Evolutionary conservation across 2,329 filamentous ascomycete species (phyloP).

Genomic region (Epichloe hybrida): DNA sequence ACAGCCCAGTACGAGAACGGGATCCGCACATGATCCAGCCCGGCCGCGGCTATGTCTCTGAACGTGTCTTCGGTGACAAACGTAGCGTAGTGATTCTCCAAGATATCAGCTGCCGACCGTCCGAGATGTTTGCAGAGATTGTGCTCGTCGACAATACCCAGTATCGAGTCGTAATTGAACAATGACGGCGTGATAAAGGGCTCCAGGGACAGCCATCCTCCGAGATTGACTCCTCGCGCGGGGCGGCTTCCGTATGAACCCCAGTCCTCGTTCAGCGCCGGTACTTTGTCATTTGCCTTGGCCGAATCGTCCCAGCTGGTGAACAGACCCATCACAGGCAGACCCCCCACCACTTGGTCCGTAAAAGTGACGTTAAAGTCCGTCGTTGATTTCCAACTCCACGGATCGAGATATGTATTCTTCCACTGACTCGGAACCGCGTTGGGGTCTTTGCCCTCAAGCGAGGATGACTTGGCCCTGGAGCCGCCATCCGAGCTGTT

Average conservation of each 20-base stretch:
- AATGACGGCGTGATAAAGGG: slow-evolving; percentile 92
- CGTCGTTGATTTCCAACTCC: slow-evolving; percentile 76
- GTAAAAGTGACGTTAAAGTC: slow-evolving; percentile 96
- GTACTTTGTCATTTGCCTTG: slow-evolving; percentile 65
- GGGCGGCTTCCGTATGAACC: slow-evolving; percentile 63
- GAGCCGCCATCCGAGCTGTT: slow-evolving; percentile 30
- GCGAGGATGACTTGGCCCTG: slow-evolving; percentile 17
- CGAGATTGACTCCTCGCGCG: slow-evolving; percentile 81
- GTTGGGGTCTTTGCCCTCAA: slow-evolving; percentile 38
- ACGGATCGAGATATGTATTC: slow-evolving; percentile 74
- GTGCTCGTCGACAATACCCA: slow-evolving; percentile 76
- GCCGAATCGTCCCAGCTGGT: slow-evolving; percentile 74
- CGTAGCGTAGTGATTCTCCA: slow-evolving; percentile 86
- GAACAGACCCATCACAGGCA: slow-evolving; percentile 85
- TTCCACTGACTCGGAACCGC: slow-evolving; percentile 52
- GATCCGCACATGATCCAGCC: slow-evolving; percentile 93
- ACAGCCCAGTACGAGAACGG: slow-evolving; percentile 94
- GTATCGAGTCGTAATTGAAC: slow-evolving; percentile 52
- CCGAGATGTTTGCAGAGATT: slow-evolving; percentile 64
- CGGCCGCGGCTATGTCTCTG: slow-evolving; percentile 68
- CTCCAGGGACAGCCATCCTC: slow-evolving; percentile 87
- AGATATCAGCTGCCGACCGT: slow-evolving; percentile 43
- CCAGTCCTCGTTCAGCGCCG: slow-evolving; percentile 63
- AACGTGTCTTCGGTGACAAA: slow-evolving; percentile 83
- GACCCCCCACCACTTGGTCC: slow-evolving; percentile 58